Base-by-base conservation (phyloP, 768 basidiomycete species). In the Suillus sp. region DNA sequence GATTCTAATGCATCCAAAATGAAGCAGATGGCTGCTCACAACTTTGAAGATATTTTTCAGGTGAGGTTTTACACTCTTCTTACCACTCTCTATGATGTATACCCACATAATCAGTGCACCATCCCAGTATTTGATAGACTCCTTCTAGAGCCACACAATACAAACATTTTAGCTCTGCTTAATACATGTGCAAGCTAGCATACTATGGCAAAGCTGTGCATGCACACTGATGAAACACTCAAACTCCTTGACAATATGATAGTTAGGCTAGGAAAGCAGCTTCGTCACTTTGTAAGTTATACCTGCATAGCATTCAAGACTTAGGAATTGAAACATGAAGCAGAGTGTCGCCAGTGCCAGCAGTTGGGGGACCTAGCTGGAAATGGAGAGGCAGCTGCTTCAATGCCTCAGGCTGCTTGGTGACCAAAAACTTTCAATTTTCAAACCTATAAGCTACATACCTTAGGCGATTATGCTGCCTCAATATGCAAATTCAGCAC, bases 21-120 rank as follows among this genome's bases (percentile, higher is more conserved):
- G 63, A 68, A 70, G 64, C 63, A 67, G 45, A 43, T 71, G 55
- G 62, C 67, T 10, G 67, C 67, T 16, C 65, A 71, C 18, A 74
- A 80, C 56, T 79, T 69, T 62, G 75, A 79, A 48, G 78, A 79
- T 50, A 63, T 78, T 14, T 62, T 78, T 0, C 77, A 78, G 65
- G 74, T 68, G 53, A 25, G 57, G 3, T 2, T 18, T 16, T 3
- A 30, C 8, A 48, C 20, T 47, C 25, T 45, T 30, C 18, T 45
- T 14, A n/a, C 22, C 8, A 13, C n/a, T 45, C 50, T 35, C n/a
- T 2, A n/a, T 35, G 53, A 34, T 32, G 30, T 10, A 22, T 63
- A 55, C 16, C 25, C 30, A 22, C 32, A 11, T 7, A 32, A 10
- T 48, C 4, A 66, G 65, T 66, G 65, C 35, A 6, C 64, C 5